These are phyloP conservation scores for Brassica cretica DNA, from an alignment of 345 rosid genomes.

Conservation along the genomic window DNA sequence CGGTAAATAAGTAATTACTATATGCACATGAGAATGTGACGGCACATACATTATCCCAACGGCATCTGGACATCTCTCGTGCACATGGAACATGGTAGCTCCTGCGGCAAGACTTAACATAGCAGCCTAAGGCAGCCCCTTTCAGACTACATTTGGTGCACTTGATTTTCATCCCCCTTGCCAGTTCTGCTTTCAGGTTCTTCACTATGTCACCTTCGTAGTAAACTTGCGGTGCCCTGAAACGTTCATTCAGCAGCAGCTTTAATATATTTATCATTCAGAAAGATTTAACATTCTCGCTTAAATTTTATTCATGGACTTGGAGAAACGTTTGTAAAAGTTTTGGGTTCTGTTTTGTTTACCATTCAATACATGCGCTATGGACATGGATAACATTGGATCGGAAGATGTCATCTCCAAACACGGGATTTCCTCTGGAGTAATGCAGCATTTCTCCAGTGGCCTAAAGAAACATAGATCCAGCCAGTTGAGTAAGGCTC, in stretches of 20 bases:
- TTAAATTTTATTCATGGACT: background rate
- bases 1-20: background rate
- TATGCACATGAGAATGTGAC: background rate
- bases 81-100: constrained; percentile 89
- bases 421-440: constrained; percentile 50
- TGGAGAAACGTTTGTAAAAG: background rate
- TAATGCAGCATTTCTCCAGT: constrained; percentile 80
- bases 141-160: constrained; percentile 69
- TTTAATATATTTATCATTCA: background rate
- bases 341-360: constrained; percentile 8
- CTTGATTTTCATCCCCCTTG: constrained; percentile 76
- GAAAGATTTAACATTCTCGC: background rate
- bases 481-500: background rate
- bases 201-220: constrained; percentile 56
- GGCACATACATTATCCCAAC: constrained; percentile 70
- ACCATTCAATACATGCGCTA: constrained; percentile 78
- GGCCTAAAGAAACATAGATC: constrained; percentile 41
- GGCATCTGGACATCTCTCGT: constrained; percentile 52
- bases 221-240: constrained; percentile 86
- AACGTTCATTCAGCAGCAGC: constrained; percentile 11
- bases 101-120: constrained; percentile 64
- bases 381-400: constrained; percentile 72
- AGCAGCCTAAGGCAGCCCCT: constrained; percentile 93
- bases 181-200: constrained; percentile 72
- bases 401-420: constrained; percentile 47